Evolutionary conservation across 2,329 filamentous ascomycete genomes (phyloP).

Genomic region (Diaporthe velutina): DNA sequence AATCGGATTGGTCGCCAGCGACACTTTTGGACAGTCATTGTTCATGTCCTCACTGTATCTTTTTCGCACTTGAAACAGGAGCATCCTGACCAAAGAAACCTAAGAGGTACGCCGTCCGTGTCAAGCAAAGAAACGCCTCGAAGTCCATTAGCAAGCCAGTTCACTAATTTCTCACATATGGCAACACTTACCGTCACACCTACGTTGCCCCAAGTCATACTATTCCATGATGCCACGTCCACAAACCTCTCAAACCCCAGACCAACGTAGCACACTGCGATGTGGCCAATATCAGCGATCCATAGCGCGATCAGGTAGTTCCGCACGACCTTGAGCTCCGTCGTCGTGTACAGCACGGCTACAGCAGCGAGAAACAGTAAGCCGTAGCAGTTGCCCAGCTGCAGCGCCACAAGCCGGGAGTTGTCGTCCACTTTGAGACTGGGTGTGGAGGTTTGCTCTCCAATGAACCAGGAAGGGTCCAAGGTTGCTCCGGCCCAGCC

Average conservation of each 20-base stretch:
- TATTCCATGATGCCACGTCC: constrained; percentile 73
- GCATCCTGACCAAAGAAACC: constrained; percentile 69
- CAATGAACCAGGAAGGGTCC: constrained; percentile 72
- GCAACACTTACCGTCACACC: constrained; percentile 67
- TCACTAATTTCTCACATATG: constrained; percentile 20
- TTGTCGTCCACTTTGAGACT: constrained; percentile 55
- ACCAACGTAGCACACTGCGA: constrained; percentile 70
- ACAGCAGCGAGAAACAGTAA: constrained; percentile 75
- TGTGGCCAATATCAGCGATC: constrained; percentile 76
- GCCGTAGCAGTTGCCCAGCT: constrained; percentile 79
- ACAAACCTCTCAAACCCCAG: constrained; percentile 68
- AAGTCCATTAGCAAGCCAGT: neutral
- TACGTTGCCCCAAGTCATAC: constrained; percentile 80
- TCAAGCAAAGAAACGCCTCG: constrained; percentile 67
- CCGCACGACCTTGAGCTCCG: constrained; percentile 74
- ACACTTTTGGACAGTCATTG: neutral
- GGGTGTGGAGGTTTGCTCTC: constrained; percentile 67
- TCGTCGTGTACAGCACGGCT: constrained; percentile 73
- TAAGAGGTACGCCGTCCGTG: constrained; percentile 68
- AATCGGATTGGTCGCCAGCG: neutral
- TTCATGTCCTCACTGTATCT: constrained; percentile 38
- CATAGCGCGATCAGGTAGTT: constrained; percentile 76
- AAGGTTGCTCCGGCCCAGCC: constrained; percentile 70
- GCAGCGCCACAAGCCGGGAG: constrained; percentile 70
- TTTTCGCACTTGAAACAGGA: constrained; percentile 40